Evolutionary conservation across 495 filamentous ascomycete genomes (phyloP).

Genomic region (Trichoderma parareesei): DNA sequence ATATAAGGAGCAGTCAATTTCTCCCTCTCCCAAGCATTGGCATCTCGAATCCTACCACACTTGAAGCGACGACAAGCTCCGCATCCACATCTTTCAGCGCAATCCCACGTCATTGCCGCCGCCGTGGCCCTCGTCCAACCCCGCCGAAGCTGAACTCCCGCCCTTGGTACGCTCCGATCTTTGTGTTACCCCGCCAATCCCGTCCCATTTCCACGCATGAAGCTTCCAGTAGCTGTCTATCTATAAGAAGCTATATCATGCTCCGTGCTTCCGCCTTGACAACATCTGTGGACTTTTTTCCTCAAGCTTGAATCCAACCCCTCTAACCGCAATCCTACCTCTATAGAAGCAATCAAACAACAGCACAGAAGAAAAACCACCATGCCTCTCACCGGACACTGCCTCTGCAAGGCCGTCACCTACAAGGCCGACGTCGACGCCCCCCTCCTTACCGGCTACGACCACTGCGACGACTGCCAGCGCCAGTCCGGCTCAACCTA

Average conservation of each 20-base stretch:
- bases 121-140: background rate
- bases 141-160: slow-evolving; percentile 2
- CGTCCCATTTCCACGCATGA: background rate
- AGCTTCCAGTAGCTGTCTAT: background rate
- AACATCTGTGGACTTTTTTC: background rate
- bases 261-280: background rate
- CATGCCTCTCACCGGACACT: slow-evolving; percentile 62
- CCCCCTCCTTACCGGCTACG: slow-evolving; percentile 51
- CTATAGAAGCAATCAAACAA: background rate
- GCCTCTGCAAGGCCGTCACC: slow-evolving; percentile 61
- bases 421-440: slow-evolving; percentile 49
- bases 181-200: background rate
- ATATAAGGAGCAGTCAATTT: background rate
- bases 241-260: background rate
- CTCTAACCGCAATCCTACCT: background rate
- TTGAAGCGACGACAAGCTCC: background rate
- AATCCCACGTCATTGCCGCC: slow-evolving; percentile 2
- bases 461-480: slow-evolving; percentile 68
- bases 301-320: background rate
- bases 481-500: slow-evolving; percentile 61
- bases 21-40: background rate
- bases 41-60: background rate
- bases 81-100: background rate
- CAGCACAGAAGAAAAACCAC: slow-evolving; percentile 20
- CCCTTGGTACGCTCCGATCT: background rate